Base-by-base conservation (phyloP, 495 filamentous ascomycete species). In the Letharia columbiana region DNA sequence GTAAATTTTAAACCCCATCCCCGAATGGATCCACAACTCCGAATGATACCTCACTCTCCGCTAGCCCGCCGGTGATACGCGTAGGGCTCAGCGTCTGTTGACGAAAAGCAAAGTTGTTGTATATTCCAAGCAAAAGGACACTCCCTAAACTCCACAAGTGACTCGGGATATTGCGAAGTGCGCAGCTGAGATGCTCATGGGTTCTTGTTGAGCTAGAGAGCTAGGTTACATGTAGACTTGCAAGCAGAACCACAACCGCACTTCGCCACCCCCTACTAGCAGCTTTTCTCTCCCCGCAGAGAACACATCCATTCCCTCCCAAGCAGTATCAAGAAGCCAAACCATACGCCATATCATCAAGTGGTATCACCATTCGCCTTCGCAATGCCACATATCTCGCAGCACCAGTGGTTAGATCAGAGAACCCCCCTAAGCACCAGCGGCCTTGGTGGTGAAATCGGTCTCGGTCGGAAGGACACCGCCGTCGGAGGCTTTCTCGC, bases 381-480 rank as follows among this genome's bases (percentile, higher is more conserved):
- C 42, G 52, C 52, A 45, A 65, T 65, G 52, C 63, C 54, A 65
- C 45, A 44, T 45, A 33, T 8, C 10, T 10, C 52, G 20, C 23
- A 28, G 5, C 18, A 7, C 33, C 7, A 1, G 31, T 37, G 12
- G 28, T 28, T 17, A 44, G 35, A 20, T 8, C 40, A 3, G 28
- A 3, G 28, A 28, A 28, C 7, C 23, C 20, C 28, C 37, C 23
- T 47, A 71, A n/a, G 69, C 69, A 12, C 62, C 66, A 5, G 63
- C 63, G 41, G 63, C 56, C 77, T 83, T 83, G 67, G 87, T 89
- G 47, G 91, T 96, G 75, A 93, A 94, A 72, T 96, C 91, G 58
- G 79, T 87, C 83, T 96, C 91, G 70, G 83, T 79, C 28, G 81
- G 79, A 3, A 84, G 76, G 63, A 81, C 65, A 45, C 77, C 78